phyloP scores from a whole-genome alignment of 768 basidiomycete genomes.

The Amylocystis lapponica region DNA sequence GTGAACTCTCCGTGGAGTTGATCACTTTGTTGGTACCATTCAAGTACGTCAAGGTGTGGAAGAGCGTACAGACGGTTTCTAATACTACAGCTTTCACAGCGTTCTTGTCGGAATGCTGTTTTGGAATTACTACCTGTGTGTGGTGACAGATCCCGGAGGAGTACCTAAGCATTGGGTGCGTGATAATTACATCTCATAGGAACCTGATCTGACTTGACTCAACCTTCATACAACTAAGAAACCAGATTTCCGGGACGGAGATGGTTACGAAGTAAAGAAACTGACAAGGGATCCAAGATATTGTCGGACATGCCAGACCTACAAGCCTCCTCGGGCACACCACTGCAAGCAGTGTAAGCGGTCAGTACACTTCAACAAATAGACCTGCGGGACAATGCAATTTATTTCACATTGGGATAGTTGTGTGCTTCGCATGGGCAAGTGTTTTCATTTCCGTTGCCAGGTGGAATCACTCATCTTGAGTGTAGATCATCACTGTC shows the following conservation, averaged over 20 bases:
- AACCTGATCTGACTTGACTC: neutral
- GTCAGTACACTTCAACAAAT: no score
- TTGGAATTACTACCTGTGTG: constrained; percentile 86
- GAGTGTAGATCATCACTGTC: constrained; percentile 76
- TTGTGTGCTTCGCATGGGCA: constrained; percentile 89
- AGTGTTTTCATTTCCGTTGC: constrained; percentile 14
- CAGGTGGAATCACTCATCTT: no score
- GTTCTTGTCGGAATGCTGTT: constrained; percentile 68
- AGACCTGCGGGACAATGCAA: no score
- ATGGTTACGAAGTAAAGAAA: constrained; percentile 88
- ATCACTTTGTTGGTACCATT: constrained; percentile 77
- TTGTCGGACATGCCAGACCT: constrained; percentile 80
- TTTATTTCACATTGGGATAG: constrained; percentile 28
- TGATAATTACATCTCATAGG: neutral
- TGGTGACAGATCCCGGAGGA: constrained; percentile 76
- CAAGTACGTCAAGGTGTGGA: constrained; percentile 67
- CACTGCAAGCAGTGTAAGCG: constrained; percentile 87
- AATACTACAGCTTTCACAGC: constrained; percentile 38
- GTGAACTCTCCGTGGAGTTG: constrained; percentile 66
- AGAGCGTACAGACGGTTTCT: neutral
- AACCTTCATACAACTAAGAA: constrained; percentile 39
- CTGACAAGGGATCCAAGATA: constrained; percentile 76
- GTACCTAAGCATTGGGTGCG: constrained; percentile 79
- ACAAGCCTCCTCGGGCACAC: constrained; percentile 87
- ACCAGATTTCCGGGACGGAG: constrained; percentile 60